These are phyloP conservation scores for Sporothrix dimorphospora DNA, from an alignment of 2,329 filamentous ascomycete genomes.

Conservation along the genomic window DNA sequence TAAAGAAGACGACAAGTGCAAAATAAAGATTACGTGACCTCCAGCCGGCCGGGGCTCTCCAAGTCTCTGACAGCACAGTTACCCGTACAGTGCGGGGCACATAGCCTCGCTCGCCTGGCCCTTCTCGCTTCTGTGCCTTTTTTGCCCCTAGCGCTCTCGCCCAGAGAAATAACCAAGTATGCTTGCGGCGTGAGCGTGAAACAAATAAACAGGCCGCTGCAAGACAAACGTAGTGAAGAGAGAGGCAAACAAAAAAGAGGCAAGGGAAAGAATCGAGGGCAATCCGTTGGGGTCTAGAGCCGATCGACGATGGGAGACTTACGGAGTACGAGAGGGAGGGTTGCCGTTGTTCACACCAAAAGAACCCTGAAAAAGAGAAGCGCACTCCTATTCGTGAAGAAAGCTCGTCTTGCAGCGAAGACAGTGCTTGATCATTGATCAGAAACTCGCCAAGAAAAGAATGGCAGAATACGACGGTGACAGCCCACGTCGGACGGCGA, in stretches of 20 bases:
- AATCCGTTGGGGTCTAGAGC: conserved; percentile 6
- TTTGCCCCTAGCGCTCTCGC: conserved; percentile 3
- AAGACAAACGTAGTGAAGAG: not conserved
- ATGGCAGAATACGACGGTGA: conserved; percentile 19
- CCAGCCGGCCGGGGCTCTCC: not conserved
- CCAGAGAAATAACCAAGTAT: not conserved
- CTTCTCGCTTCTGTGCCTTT: not conserved
- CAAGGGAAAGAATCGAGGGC: not conserved
- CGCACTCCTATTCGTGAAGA: too few species aligned
- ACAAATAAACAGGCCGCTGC: not conserved
- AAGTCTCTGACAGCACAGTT: conserved; percentile 5
- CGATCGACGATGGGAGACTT: conserved; percentile 14
- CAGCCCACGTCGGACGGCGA: not conserved
- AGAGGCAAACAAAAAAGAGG: not conserved
- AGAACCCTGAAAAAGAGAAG: not conserved
- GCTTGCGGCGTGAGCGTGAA: conserved; percentile 15
- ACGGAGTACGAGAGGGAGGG: conserved; percentile 8
- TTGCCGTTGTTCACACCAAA: not conserved
- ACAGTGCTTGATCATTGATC: not conserved
- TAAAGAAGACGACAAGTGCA: too few species aligned
- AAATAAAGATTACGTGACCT: conserved; percentile 9
- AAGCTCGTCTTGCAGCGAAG: not conserved
- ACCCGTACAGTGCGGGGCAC: conserved; percentile 21
- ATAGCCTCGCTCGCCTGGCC: conserved; percentile 7
- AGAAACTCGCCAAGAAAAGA: not conserved